Evolutionary conservation across 2,329 filamentous ascomycete genomes (phyloP).

Genomic region (Lecanicillium sp.): DNA sequence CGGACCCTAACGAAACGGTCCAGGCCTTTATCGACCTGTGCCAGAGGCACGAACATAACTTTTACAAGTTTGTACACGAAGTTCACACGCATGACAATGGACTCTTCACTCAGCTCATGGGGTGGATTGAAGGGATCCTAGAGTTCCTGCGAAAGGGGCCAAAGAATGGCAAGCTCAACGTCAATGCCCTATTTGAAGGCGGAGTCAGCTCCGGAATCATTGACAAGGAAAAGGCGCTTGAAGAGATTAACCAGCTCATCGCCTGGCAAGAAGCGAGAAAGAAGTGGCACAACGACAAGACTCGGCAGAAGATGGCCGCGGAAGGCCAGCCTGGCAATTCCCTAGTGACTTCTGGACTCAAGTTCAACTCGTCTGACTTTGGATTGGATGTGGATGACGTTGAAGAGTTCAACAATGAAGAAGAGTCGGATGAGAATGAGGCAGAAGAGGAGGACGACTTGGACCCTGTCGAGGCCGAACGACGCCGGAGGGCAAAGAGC

Average conservation of each 20-base stretch:
- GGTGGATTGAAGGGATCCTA: conserved; percentile 91
- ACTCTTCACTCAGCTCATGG: conserved; percentile 92
- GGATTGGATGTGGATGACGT: conserved; percentile 81
- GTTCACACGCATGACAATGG: conserved; percentile 96
- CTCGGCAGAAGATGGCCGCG: conserved; percentile 95
- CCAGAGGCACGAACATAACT: conserved; percentile 87
- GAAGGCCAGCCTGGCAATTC: conserved; percentile 47
- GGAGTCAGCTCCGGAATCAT: conserved; percentile 60
- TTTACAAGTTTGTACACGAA: conserved; percentile 98
- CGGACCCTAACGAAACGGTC: conserved; percentile 95
- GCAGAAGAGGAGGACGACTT: conserved; percentile 69
- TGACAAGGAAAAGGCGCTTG: conserved; percentile 62
- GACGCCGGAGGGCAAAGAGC: conserved; percentile 64
- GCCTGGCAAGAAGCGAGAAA: conserved; percentile 92
- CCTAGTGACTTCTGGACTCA: conserved; percentile 43
- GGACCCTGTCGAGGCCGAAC: conserved; percentile 82
- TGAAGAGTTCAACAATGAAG: conserved; percentile 75
- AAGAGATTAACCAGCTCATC: conserved; percentile 79
- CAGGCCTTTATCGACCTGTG: conserved; percentile 97
- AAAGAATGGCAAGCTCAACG: conserved; percentile 76
- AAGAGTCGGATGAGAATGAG: conserved; percentile 53
- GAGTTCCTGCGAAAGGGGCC: conserved; percentile 87
- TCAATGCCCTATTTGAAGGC: conserved; percentile 87
- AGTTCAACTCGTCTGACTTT: conserved; percentile 78
- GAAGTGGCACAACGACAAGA: conserved; percentile 98